Evolutionary conservation across 1,284 basidiomycete species (phyloP).

Genomic region (Ganoderma lingzhi): DNA sequence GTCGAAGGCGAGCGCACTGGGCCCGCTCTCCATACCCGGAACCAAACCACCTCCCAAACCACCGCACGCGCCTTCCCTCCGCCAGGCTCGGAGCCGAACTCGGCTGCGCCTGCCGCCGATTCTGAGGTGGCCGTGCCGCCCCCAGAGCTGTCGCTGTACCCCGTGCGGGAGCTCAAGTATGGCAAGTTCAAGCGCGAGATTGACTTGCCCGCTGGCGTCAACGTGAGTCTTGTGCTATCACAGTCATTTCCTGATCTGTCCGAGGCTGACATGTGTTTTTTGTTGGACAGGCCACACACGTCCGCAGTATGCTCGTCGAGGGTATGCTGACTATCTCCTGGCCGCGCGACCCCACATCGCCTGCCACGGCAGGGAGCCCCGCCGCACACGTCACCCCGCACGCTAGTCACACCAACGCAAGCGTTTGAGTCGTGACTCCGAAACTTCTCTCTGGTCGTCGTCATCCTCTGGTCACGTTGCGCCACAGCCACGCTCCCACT

Average conservation of each 20-base stretch:
- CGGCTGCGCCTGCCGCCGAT: conserved; percentile 5
- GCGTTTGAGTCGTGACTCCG: background rate
- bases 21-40: conserved; percentile 25
- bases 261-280: conserved; percentile 11
- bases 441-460: background rate
- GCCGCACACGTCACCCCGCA: conserved; percentile 1
- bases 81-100: conserved; percentile 3
- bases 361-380: conserved; percentile 2
- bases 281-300: conserved; percentile 29
- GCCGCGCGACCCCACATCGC: conserved; percentile 32
- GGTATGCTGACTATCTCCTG: conserved; percentile 39
- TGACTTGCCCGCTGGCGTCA: conserved; percentile 53
- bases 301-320: conserved; percentile 34
- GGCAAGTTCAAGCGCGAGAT: conserved; percentile 58
- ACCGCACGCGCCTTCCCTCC: background rate
- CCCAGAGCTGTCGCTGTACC: conserved; percentile 29
- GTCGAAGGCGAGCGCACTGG: conserved; percentile 54
- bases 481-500: background rate
- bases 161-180: conserved; percentile 58
- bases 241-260: conserved; percentile 5
- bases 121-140: conserved; percentile 15
- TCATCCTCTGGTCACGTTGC: conserved; percentile 3
- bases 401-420: background rate
- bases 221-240: conserved; percentile 46
- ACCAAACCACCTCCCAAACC: conserved; percentile 2